Evolutionary conservation across 768 basidiomycete species (phyloP), one percentile per base, ranked within the genome.

Genomic region (Xerocomellus chrysenteron): DNA sequence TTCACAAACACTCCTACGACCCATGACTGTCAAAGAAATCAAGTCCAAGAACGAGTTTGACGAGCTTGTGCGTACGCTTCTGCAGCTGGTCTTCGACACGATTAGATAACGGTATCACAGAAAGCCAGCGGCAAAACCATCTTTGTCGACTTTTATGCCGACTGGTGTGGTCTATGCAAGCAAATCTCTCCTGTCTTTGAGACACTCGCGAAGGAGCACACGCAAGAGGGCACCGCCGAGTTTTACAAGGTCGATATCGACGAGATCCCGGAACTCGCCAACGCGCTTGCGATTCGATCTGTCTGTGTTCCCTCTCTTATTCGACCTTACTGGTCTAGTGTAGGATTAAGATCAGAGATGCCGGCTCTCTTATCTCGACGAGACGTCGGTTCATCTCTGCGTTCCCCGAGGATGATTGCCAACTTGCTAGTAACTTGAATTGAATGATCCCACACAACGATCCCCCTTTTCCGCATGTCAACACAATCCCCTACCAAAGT

Each of bases 171-270:
- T 19, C 57, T 65, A 16, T 65, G 64, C 47, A 62, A 2, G 28
- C 0, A 4, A 0, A 65, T 66, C 2, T 56, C 64, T 0, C 68
- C 68, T n/a, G 1, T 2, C 1, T 70, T 71, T 13, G 19, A 58
- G 2, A 1, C 2, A 0, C 28, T 55, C 21, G 21, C 21, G 4
- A 54, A 51, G 1, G 0, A 59, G 11, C 42, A 48, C 0, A 57
- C 64, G 4, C 58, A 56, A 45, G 51, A 63, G 2, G 68, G 61
- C 10, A 8, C 36, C 10, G 65, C 85, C 56, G 75, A 74, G 16
- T 91, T 88, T 74, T 87, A 83, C 78, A 90, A 88, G 69, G 79
- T 90, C 56, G 82, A 92, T 60, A 79, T 88, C 24, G 89, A 92
- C 63, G 10, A 77, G 79, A 48, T 36, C 58, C 2, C 21, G 1